Evolutionary conservation across 345 rosid genomes (phyloP), one percentile per base, ranked within the genome.

Genomic region (Hibiscus tridactylites): DNA sequence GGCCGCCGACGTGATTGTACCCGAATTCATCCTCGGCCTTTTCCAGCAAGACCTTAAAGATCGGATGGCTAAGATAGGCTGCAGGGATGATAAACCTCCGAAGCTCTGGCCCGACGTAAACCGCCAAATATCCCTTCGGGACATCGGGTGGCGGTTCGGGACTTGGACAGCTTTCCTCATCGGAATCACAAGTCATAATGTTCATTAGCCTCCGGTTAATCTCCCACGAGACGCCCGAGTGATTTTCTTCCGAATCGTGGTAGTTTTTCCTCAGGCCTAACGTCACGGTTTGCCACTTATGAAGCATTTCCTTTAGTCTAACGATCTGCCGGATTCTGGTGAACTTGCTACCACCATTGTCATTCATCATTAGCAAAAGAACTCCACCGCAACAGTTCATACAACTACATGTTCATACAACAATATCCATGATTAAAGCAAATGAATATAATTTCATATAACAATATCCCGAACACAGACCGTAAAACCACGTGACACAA

Each of bases 21-120:
- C 98, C 98, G 70, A 81, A 94, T 79, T 94, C 97, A 84, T 94
- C 98, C 79, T 91, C 97, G 2, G 80, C 92, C 78, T 94, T 94
- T 74, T 85, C 98, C 60, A 94, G 80, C 82, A 94, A 79, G 74
- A 86, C 85, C 82, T 94, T 91, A 81, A 94, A 94, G 49, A 91
- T 72, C 29, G 89, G 75, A 78, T 94, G 98, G 82, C 94, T 86
- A 8, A 94, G 93, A 77, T 85, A 90, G 78, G 77, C 82, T 5
- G 97, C 91, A 0, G 96, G 97, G 49, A 94, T 88, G 69, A 94
- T 86, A 76, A 94, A 94, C 81, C 98, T 87, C 82, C 97, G 88
- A 42, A 87, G 88, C 86, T 94, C 98, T 2, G 85, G 87, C 52
- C 97, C 96, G 15, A 94, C 91, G 19, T 91, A 94, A 61, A 94